Conservation (phyloP, 2,329 filamentous ascomycete species). For the Macroventuria anomochaeta region DNA sequence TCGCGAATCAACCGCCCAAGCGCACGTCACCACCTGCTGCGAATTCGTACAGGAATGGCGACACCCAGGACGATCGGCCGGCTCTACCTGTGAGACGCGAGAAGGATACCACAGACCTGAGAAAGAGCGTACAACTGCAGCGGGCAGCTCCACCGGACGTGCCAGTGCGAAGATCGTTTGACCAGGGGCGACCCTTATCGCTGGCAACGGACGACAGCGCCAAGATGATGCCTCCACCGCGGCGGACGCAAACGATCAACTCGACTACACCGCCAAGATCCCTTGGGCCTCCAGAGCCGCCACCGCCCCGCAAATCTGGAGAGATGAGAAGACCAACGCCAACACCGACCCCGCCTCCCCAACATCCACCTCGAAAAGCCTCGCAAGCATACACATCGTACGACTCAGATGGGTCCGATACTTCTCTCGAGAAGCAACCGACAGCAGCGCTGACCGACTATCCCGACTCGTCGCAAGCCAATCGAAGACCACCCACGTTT, state of each 20-base stretch:
- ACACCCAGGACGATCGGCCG: slow-evolving; percentile 56
- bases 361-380: slow-evolving; percentile 14
- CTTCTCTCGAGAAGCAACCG: slow-evolving; percentile 54
- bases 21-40: slow-evolving; percentile 23
- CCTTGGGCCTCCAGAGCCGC: slow-evolving; percentile 42
- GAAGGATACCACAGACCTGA: slow-evolving; percentile 42
- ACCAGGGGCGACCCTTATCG: slow-evolving; percentile 38
- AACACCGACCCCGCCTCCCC: slow-evolving; percentile 16
- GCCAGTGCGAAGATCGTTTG: slow-evolving; percentile 47
- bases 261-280: slow-evolving; percentile 26
- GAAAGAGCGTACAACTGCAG: slow-evolving; percentile 44
- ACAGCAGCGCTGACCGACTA: slow-evolving; percentile 68
- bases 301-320: slow-evolving; percentile 44
- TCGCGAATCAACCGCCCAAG: slow-evolving; percentile 26
- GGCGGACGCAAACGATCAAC: slow-evolving; percentile 42
- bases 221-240: slow-evolving; percentile 44
- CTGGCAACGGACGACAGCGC: slow-evolving; percentile 35
- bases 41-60: slow-evolving; percentile 19
- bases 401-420: slow-evolving; percentile 60
- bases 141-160: slow-evolving; percentile 41
- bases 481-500: slow-evolving; percentile 79
- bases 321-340: slow-evolving; percentile 40
- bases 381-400: slow-evolving; percentile 45
- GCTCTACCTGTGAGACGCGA: slow-evolving; percentile 55
- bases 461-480: slow-evolving; percentile 83